Evolutionary conservation across 2,329 filamentous ascomycete genomes (phyloP), one percentile per base, ranked within the genome.

Genomic region (Herpomyces periplanetae): DNA sequence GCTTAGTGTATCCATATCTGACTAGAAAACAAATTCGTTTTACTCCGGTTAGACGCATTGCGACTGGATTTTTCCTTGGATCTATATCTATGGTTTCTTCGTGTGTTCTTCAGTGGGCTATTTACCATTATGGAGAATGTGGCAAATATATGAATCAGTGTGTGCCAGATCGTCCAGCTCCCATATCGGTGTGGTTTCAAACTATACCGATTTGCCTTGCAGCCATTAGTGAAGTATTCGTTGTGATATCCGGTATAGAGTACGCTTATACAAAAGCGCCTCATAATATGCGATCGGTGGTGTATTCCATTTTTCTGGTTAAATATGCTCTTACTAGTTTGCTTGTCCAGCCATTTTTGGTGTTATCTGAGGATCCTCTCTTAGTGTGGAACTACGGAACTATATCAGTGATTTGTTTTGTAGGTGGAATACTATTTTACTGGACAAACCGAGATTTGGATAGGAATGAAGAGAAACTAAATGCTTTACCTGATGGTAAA

Each of bases 231-330:
- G 50, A 54, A 30, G 53, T 52, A 29, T 45, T 53, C 25, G 44
- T 47, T 17, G 58, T 51, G 5, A 54, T 66, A 24, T 62, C 59
- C 1, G 56, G 55, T 1, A 52, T 63, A 26, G 63, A 69, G 33
- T 68, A 66, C 26, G 64, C 64, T 13, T 71, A 57, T 41, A 59
- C 57, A 34, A 66, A 68, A 38, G 61, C 62, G 0, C 64, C 64
- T 11, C 53, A 50, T 30, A 69, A 68, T 42, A 73, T 73, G 64
- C 58, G 61, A 27, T 63, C 57, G 1, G 45, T 71, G n/a, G 60
- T 73, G 11, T 42, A 50, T 36, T 51, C 52, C 9, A 43, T 69
- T 29, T 57, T 57, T 31, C 45, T 68, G 15, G 58, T 63, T 41
- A 66, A 54, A 47, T 57, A 45, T 12, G 62, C 61, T 22, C 45